Conservation (phyloP, 257 asterid species). For the Thymus quinquecostatus region DNA sequence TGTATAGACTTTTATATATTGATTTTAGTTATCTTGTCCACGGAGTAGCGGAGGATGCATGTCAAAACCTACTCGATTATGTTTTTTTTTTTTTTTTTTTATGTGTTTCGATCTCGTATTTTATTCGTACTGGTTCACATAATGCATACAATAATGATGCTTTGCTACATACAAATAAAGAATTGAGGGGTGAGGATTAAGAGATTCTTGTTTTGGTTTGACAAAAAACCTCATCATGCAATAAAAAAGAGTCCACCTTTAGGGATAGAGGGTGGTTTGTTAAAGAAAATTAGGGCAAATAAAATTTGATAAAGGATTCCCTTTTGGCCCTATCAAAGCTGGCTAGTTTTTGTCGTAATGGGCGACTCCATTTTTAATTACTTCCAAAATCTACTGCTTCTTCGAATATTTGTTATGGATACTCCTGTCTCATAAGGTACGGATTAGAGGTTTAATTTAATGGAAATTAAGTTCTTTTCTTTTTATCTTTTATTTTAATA, state of each 20-base stretch:
- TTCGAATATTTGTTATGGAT: constrained; percentile 34
- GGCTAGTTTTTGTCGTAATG: constrained; percentile 63
- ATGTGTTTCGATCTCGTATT: not conserved
- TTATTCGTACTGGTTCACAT: not conserved
- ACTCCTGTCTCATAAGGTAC: not conserved
- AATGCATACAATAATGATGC: not conserved
- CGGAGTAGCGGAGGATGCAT: not conserved
- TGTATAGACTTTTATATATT: constrained; percentile 17
- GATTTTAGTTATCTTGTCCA: constrained; percentile 21
- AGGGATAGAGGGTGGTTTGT: not conserved
- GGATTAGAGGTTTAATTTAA: not conserved
- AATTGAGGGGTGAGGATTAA: constrained; percentile 12
- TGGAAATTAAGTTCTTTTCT: not conserved
- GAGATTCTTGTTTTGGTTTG: constrained; percentile 33
- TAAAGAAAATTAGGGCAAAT: not conserved
- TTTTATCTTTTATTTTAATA: too few relatives aligned
- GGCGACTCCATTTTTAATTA: constrained; percentile 38
- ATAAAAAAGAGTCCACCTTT: constrained; percentile 17
- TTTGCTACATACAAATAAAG: not conserved
- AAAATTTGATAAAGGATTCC: constrained; percentile 42
- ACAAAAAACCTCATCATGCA: constrained; percentile 26
- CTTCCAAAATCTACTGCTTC: constrained; percentile 35
- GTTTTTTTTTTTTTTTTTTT: not conserved
- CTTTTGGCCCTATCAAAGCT: constrained; percentile 57
- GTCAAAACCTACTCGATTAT: not conserved